Conservation (phyloP, 2,329 filamentous ascomycete genomes). For the Sclerotinia minor region DNA sequence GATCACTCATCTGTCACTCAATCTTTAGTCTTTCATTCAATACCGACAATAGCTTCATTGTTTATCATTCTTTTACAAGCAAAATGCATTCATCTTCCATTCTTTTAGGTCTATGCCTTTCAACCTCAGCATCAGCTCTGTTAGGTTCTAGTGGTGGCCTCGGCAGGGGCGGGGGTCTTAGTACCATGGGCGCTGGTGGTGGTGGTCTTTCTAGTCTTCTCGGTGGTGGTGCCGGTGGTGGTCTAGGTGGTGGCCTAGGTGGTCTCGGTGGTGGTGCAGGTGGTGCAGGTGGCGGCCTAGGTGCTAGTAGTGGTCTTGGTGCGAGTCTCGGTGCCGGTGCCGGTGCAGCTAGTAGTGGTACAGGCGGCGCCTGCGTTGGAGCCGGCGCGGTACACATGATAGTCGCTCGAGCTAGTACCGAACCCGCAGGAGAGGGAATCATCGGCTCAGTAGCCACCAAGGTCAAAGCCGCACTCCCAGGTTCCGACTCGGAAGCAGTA, state of each 20-base stretch:
- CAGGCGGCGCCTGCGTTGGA: neutral
- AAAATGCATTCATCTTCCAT: conserved; percentile 6
- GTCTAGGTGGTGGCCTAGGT: neutral
- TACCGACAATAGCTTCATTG: neutral
- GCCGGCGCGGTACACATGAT: conserved; percentile 40
- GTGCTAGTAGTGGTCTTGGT: neutral
- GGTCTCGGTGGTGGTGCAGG: neutral
- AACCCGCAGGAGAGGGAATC: conserved; percentile 42
- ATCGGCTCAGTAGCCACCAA: conserved; percentile 40
- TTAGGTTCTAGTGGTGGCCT: too few species aligned
- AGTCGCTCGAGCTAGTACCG: conserved; percentile 43
- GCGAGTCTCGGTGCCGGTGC: neutral
- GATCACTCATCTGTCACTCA: neutral
- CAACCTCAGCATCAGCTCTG: neutral
- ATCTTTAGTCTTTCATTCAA: conserved; percentile 1
- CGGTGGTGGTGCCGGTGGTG: too few species aligned
- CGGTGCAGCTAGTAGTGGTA: neutral
- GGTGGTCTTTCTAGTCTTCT: too few species aligned
- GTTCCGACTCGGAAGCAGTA: conserved; percentile 42
- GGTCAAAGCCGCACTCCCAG: conserved; percentile 39
- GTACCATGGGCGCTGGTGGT: too few species aligned
- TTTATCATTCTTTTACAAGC: neutral
- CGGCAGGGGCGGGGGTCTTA: too few species aligned
- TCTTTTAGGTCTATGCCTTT: conserved; percentile 1
- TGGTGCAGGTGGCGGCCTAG: too few species aligned